These are phyloP conservation scores for Trichoderma cornu-damae DNA, from an alignment of 2,329 filamentous ascomycete genomes.

Conservation along the genomic window DNA sequence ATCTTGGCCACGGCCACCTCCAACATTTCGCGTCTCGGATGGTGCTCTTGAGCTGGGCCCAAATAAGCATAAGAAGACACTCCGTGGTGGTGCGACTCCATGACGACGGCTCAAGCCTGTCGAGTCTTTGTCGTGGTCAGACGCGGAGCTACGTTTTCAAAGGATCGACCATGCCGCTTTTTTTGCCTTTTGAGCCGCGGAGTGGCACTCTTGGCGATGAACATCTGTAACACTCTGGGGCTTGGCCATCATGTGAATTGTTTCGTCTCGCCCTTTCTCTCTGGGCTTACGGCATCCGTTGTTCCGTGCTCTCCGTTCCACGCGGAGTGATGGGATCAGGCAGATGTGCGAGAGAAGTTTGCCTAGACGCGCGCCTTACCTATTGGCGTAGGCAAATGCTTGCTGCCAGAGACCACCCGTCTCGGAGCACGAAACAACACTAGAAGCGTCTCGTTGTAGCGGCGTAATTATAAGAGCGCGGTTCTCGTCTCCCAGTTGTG, in stretches of 20 bases:
- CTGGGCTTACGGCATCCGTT: background rate
- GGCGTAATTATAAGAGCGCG: no score
- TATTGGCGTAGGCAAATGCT: no score
- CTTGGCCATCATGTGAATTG: background rate
- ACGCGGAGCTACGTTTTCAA: background rate
- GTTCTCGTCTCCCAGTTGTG: no score
- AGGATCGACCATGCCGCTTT: background rate
- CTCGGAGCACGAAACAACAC: no score
- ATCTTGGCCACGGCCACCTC: background rate
- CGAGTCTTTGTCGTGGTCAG: background rate
- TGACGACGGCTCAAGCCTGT: background rate
- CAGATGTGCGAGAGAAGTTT: no score
- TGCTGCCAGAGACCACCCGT: no score
- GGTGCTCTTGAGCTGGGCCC: background rate
- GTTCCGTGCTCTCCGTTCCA: background rate
- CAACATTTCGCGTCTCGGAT: conserved; percentile 1
- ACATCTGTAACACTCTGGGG: background rate
- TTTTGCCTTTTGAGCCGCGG: background rate
- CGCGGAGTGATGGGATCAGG: background rate
- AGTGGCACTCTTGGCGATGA: background rate
- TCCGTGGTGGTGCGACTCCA: background rate
- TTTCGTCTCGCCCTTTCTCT: background rate
- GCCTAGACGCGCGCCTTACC: no score
- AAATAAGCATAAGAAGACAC: conserved; percentile 15
- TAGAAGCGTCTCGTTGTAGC: no score